Percentiles rank a stretch among this genome's conserved stretches.
phyloP scores from a whole-genome alignment of 768 basidiomycete species.

The Rickenella mellea region DNA sequence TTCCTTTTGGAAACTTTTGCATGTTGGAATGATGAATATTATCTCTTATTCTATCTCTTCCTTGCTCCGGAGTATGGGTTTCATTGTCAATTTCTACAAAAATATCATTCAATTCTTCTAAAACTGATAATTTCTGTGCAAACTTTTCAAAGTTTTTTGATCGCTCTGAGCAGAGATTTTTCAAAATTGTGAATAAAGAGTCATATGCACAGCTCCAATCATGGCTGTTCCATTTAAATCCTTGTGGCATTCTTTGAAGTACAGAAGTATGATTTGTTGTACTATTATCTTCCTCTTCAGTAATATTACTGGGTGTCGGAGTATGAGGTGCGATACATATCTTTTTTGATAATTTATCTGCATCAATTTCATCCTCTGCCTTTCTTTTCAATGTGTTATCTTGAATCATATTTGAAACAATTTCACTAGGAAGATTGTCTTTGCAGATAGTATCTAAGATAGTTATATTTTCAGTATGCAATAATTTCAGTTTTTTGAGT shows the following conservation, averaged over 20 bases:
- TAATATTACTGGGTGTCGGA: not conserved
- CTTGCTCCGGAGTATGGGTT: not conserved
- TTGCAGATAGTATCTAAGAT: too few relatives aligned
- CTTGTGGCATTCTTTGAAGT: too few relatives aligned
- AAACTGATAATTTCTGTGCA: not conserved
- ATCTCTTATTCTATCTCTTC: not conserved
- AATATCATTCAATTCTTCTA: not conserved
- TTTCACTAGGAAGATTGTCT: too few relatives aligned
- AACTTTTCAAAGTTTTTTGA: not conserved
- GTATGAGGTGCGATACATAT: too few relatives aligned
- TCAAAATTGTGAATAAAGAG: slow-evolving; percentile 14
- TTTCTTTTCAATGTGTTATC: too few relatives aligned
- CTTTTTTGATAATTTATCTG: too few relatives aligned
- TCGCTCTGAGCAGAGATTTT: slow-evolving; percentile 8
- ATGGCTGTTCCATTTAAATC: slow-evolving; percentile 13
- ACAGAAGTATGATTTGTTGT: too few relatives aligned
- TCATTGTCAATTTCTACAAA: not conserved
- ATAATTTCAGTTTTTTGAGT: too few relatives aligned
- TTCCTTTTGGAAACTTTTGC: too few relatives aligned
- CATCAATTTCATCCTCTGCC: too few relatives aligned
- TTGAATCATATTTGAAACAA: too few relatives aligned
- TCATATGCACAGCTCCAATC: slow-evolving; percentile 25
- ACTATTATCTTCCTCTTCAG: not conserved
- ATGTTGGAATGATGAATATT: not conserved
- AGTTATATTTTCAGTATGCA: too few relatives aligned